phyloP scores from a whole-genome alignment of 805 yeast genomes.

The Vanderwaltozyma tropicalis region DNA sequence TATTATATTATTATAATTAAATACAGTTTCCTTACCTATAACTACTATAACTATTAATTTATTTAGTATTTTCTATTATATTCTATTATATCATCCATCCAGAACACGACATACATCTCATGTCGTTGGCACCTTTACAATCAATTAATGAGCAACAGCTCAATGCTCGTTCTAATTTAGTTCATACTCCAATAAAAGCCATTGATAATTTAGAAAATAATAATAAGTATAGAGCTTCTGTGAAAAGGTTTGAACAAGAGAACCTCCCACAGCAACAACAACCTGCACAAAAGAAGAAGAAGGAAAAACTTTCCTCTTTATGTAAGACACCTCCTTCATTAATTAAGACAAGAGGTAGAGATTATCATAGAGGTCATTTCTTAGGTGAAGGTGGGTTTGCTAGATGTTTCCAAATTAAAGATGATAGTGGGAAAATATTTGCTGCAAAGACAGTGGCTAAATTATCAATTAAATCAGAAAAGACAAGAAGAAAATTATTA shows the following conservation, averaged over 20 bases:
- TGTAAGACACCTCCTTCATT: conserved; percentile 94
- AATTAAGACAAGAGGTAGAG: conserved; percentile 81
- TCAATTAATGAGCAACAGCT: conserved; percentile 27
- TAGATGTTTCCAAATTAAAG: conserved; percentile 94
- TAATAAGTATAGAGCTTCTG: conserved; percentile 5
- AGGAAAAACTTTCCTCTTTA: conserved; percentile 76
- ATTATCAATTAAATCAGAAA: conserved; percentile 78
- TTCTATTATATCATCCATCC: too few relatives aligned
- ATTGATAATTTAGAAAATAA: conserved; percentile 3
- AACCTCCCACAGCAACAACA: conserved; percentile 11
- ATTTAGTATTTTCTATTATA: too few relatives aligned
- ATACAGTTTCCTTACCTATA: too few relatives aligned
- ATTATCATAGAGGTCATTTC: conserved; percentile 78
- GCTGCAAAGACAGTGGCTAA: conserved; percentile 98
- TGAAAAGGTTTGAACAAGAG: conserved; percentile 11
- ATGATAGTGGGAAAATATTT: conserved; percentile 69
- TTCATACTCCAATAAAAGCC: conserved; percentile 24
- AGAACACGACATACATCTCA: too few relatives aligned
- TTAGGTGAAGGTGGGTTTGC: conserved; percentile 98
- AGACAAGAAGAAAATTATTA: conserved; percentile 69
- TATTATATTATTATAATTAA: too few relatives aligned
- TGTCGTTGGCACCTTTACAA: conserved; percentile 29
- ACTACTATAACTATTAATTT: too few relatives aligned
- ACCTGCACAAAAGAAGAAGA: conserved; percentile 49
- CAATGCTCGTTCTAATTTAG: conserved; percentile 23